Conservation (phyloP, 805 yeast genomes). For the Metschnikowia hibisci region DNA sequence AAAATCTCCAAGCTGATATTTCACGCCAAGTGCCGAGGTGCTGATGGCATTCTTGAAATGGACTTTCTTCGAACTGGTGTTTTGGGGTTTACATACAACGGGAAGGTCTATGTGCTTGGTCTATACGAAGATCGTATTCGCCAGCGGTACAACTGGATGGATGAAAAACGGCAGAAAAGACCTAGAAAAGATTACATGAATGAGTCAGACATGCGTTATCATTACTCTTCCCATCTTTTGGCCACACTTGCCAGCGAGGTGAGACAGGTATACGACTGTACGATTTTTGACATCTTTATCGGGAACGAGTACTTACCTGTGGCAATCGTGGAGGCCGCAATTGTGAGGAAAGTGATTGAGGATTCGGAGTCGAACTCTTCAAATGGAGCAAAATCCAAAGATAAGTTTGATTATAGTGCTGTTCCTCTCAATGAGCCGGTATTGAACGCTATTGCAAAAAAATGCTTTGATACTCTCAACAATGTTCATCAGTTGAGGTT, state of each 20-base stretch:
- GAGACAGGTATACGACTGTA: conserved; percentile 79
- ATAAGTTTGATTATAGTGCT: conserved; percentile 28
- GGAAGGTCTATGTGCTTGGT: conserved; percentile 85
- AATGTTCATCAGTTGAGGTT: conserved; percentile 66
- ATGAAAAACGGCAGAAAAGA: conserved; percentile 38
- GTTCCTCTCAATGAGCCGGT: conserved; percentile 43
- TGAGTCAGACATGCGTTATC: conserved; percentile 52
- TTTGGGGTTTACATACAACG: conserved; percentile 82
- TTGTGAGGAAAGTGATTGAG: conserved; percentile 34
- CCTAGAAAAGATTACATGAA: conserved; percentile 29
- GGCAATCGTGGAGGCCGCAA: conserved; percentile 73
- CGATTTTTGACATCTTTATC: conserved; percentile 80
- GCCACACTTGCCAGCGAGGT: conserved; percentile 80
- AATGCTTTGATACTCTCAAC: conserved; percentile 41
- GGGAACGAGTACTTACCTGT: conserved; percentile 82
- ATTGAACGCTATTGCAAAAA: conserved; percentile 41
- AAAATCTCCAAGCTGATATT: conserved; percentile 66
- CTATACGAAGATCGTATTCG: conserved; percentile 87
- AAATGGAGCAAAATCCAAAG: conserved; percentile 13
- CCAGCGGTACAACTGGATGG: conserved; percentile 68
- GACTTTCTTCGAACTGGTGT: conserved; percentile 88
- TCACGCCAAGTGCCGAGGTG: conserved; percentile 76
- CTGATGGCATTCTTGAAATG: conserved; percentile 63
- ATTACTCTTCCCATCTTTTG: conserved; percentile 82
- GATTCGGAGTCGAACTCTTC: conserved; percentile 22